phyloP scores from a whole-genome alignment of 2,329 filamentous ascomycete species.

The Truncatella angustata region DNA sequence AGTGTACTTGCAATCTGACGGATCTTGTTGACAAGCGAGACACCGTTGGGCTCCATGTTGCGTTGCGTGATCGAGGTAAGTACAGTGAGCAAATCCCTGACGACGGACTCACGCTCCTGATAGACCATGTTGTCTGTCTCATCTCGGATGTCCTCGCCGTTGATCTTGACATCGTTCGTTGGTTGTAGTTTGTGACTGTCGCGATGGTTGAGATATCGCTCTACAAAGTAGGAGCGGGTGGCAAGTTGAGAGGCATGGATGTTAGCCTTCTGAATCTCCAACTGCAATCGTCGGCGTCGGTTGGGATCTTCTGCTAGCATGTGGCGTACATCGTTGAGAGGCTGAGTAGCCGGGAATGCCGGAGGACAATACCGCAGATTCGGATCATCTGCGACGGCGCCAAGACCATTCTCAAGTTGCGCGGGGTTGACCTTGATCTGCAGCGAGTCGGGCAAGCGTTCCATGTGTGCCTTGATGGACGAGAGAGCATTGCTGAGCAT shows the following conservation, averaged over 20 bases:
- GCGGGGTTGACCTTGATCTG: slow-evolving; percentile 48
- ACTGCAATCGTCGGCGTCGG: slow-evolving; percentile 62
- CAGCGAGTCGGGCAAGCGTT: slow-evolving; percentile 67
- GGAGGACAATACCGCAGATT: slow-evolving; percentile 53
- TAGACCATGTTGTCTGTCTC: slow-evolving; percentile 61
- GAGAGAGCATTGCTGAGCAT: slow-evolving; percentile 70
- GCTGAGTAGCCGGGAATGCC: slow-evolving; percentile 43
- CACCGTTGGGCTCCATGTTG: slow-evolving; percentile 73
- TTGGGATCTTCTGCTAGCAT: slow-evolving; percentile 47
- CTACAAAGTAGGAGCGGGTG: slow-evolving; percentile 80
- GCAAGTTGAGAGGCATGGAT: slow-evolving; percentile 80
- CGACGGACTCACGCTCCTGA: slow-evolving; percentile 75
- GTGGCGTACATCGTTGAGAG: slow-evolving; percentile 49
- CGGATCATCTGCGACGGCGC: slow-evolving; percentile 34
- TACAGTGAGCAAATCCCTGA: slow-evolving; percentile 74
- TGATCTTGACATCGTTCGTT: slow-evolving; percentile 19
- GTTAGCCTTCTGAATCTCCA: slow-evolving; percentile 90
- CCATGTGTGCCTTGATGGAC: slow-evolving; percentile 66
- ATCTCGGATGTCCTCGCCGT: slow-evolving; percentile 24
- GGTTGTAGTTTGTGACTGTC: slow-evolving; percentile 57
- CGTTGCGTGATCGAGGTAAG: slow-evolving; percentile 77
- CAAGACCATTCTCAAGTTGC: slow-evolving; percentile 25
- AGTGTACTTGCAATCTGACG: slow-evolving; percentile 80
- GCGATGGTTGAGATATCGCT: slow-evolving; percentile 78
- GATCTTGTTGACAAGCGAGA: slow-evolving; percentile 76